phyloP scores from a whole-genome alignment of 176 grass and related monocot genomes.

The Secale cereale region DNA sequence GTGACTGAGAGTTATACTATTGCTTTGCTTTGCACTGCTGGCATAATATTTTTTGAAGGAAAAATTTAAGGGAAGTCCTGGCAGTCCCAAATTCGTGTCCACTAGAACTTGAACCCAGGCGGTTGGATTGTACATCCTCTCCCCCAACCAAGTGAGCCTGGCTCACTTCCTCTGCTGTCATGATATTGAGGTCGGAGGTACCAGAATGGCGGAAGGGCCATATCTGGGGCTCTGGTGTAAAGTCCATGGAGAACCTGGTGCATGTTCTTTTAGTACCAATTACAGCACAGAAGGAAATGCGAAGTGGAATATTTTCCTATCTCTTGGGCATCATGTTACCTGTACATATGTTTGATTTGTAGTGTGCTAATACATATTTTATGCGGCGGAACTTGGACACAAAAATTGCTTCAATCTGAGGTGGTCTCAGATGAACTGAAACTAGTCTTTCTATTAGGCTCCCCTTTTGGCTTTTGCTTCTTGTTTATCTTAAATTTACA shows the following conservation, averaged over 20 bases:
- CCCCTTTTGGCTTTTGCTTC: neutral
- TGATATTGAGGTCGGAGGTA: conserved; percentile 7
- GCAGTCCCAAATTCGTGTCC: neutral
- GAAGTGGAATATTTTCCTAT: neutral
- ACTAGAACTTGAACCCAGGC: neutral
- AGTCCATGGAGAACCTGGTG: neutral
- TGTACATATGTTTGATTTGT: neutral
- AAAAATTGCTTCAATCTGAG: neutral
- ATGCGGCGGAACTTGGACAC: neutral
- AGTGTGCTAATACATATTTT: conserved; percentile 3
- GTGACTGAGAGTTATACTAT: neutral
- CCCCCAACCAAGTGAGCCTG: neutral
- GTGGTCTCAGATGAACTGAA: conserved; percentile 1
- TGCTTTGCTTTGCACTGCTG: too few species aligned
- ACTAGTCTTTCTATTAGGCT: neutral
- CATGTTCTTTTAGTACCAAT: neutral
- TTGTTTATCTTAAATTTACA: conserved; percentile 14
- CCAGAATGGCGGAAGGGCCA: neutral
- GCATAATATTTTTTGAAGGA: neutral
- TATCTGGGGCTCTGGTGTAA: neutral
- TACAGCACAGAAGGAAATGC: neutral
- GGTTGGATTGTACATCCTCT: neutral
- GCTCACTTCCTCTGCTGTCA: neutral
- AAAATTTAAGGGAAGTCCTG: neutral
- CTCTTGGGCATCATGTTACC: neutral